These are phyloP conservation scores for Eudorina sp. DNA, from an alignment of 139 green algal genomes.

Conservation along the genomic window DNA sequence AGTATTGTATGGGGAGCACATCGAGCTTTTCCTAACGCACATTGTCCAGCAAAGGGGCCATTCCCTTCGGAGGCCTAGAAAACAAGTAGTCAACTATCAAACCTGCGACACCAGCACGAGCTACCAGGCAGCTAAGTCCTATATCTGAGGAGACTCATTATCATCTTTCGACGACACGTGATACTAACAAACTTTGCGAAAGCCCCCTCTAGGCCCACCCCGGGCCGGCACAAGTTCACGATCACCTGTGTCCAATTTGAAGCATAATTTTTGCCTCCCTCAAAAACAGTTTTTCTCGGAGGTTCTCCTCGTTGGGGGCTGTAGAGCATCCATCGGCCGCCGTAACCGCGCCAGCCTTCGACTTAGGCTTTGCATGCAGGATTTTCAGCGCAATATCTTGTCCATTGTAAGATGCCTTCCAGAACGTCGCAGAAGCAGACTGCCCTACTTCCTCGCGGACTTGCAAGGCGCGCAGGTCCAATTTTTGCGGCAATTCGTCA, in stretches of 20 bases:
- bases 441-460: not conserved
- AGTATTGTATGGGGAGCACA: too few relatives aligned
- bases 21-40: too few relatives aligned
- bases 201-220: not conserved
- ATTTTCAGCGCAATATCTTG: constrained; percentile 6
- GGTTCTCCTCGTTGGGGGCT: not conserved
- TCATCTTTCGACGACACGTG: not conserved
- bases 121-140: too few relatives aligned
- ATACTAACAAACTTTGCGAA: not conserved
- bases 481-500: not conserved
- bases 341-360: not conserved
- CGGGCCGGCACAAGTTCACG: not conserved
- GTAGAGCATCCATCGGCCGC: not conserved
- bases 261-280: not conserved
- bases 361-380: not conserved
- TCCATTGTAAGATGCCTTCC: not conserved
- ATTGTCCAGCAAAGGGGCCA: too few relatives aligned
- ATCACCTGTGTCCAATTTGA: constrained; percentile 9
- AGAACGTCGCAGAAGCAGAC: not conserved
- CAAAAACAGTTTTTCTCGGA: not conserved
- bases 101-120: not conserved
- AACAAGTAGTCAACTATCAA: not conserved
- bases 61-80: too few relatives aligned
- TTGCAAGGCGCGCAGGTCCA: not conserved
- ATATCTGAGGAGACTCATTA: not conserved